Conservation (phyloP, 192 early-diverging fungal species). For the Backusella macrospora region DNA sequence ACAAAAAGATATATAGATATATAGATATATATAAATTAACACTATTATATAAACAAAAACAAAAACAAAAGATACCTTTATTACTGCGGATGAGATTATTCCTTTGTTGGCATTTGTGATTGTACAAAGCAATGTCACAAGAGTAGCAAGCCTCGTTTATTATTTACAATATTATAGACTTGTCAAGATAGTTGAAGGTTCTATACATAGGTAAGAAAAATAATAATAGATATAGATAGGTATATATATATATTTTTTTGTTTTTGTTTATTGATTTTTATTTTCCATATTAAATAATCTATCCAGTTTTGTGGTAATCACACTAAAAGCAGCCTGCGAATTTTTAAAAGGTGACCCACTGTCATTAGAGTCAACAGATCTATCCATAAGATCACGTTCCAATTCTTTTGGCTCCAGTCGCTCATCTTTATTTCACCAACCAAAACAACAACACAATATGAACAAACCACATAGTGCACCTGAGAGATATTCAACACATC, state of each 20-base stretch:
- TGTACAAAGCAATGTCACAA: conserved; percentile 45
- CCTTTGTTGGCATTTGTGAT: conserved; percentile 56
- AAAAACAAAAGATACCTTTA: conserved; percentile 28
- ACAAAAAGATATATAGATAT: neutral
- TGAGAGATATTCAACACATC: neutral
- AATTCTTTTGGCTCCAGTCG: neutral
- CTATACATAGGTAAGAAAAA: conserved; percentile 44
- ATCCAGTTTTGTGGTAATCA: conserved; percentile 53
- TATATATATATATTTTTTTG: neutral
- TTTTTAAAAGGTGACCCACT: conserved; percentile 56
- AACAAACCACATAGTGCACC: neutral
- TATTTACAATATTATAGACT: conserved; percentile 55
- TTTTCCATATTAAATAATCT: neutral
- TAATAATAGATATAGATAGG: neutral
- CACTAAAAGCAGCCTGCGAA: conserved; percentile 49
- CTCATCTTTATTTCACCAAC: conserved; percentile 18
- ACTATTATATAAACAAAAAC: neutral
- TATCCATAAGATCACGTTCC: conserved; percentile 10
- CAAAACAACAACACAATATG: neutral
- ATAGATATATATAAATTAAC: neutral
- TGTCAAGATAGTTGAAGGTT: conserved; percentile 43
- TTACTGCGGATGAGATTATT: conserved; percentile 61
- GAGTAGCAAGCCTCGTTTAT: conserved; percentile 50
- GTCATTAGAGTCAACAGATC: conserved; percentile 36
- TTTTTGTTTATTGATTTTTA: no score